Evolutionary conservation across 805 yeast genomes (phyloP).

Genomic region (Saccharomycopsis guyanensis): DNA sequence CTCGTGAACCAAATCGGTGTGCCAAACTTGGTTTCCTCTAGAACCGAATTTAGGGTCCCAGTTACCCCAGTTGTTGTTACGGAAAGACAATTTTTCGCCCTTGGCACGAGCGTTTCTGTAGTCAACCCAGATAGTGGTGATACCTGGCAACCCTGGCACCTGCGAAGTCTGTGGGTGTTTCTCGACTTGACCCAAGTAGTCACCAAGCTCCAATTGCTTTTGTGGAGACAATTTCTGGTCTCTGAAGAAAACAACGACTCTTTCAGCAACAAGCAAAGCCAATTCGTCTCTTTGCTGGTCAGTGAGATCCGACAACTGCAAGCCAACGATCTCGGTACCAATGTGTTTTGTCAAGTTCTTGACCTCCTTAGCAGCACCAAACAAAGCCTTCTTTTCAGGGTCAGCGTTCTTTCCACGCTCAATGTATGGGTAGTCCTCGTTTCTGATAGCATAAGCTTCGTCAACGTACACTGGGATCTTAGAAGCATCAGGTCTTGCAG

Average conservation of each 20-base stretch:
- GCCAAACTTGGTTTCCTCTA: constrained; percentile 31
- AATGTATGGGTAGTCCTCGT: constrained; percentile 29
- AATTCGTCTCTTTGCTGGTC: constrained; percentile 39
- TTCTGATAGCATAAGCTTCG: constrained; percentile 33
- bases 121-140: constrained; percentile 28
- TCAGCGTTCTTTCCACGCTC: constrained; percentile 32
- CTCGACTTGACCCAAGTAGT: constrained; percentile 39
- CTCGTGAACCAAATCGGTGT: constrained; percentile 50
- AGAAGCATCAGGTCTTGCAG: constrained; percentile 29
- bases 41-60: constrained; percentile 18
- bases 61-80: constrained; percentile 14
- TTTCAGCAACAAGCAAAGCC: constrained; percentile 38
- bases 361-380: constrained; percentile 36
- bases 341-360: constrained; percentile 35
- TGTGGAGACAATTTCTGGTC: constrained; percentile 39
- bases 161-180: constrained; percentile 32
- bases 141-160: constrained; percentile 32
- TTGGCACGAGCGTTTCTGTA: constrained; percentile 21
- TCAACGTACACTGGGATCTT: constrained; percentile 33
- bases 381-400: constrained; percentile 32
- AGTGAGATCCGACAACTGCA: constrained; percentile 34
- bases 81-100: constrained; percentile 6
- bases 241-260: constrained; percentile 42
- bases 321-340: constrained; percentile 42
- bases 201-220: constrained; percentile 37